These are phyloP conservation scores for Globisporangium viniferum DNA, from an alignment of 352 stramenopile genomes.

Conservation along the genomic window DNA sequence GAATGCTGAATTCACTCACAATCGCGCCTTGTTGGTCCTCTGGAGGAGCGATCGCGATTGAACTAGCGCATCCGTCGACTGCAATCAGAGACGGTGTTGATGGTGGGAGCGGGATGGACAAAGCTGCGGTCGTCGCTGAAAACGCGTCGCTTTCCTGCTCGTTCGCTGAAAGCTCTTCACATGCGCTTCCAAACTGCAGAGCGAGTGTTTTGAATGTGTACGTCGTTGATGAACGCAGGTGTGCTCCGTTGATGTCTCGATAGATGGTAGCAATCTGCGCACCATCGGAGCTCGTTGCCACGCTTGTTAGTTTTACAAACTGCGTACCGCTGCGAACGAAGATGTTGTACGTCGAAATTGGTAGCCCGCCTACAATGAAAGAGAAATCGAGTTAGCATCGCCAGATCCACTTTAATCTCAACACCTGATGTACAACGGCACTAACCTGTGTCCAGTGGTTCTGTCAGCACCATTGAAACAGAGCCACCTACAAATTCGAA, in stretches of 20 bases:
- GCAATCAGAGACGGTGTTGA: constrained; percentile 15
- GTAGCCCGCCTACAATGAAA: constrained; percentile 22
- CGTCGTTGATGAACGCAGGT: constrained; percentile 21
- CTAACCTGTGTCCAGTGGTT: constrained; percentile 38
- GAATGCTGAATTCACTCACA: constrained; percentile 10
- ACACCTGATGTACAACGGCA: too few relatives aligned
- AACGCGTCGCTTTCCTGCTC: constrained; percentile 33
- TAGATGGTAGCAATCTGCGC: constrained; percentile 19
- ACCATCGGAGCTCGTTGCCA: constrained; percentile 17
- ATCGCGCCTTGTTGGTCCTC: constrained; percentile 33
- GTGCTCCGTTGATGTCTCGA: constrained; percentile 12
- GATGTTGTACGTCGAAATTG: constrained; percentile 31
- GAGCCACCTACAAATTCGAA: constrained; percentile 26
- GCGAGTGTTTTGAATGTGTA: constrained; percentile 49
- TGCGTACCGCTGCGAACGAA: constrained; percentile 18
- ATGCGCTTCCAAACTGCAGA: constrained; percentile 34
- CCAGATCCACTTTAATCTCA: too few relatives aligned
- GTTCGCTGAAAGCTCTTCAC: constrained; percentile 26
- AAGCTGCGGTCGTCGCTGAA: constrained; percentile 21
- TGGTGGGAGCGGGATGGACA: constrained; percentile 27
- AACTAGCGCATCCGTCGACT: constrained; percentile 19
- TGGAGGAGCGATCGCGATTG: constrained; percentile 20
- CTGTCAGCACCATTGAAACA: constrained; percentile 24
- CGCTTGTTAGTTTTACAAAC: constrained; percentile 28
- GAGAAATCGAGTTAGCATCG: neutral